Percentiles rank a stretch among this genome's conserved stretches.
phyloP scores from a whole-genome alignment of 2,329 filamentous ascomycete genomes.

The Plectosphaerella plurivora region DNA sequence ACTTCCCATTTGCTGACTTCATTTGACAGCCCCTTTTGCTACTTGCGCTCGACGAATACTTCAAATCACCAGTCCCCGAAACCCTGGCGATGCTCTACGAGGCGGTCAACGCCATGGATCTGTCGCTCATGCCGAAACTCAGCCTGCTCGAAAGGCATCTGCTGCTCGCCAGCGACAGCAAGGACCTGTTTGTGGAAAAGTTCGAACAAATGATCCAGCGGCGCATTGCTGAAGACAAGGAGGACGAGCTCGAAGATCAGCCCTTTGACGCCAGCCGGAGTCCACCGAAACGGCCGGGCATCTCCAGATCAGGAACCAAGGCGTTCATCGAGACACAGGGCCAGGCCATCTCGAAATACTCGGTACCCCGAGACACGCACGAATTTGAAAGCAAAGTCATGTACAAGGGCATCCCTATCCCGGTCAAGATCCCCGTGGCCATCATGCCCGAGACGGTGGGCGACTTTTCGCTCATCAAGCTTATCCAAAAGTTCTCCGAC shows the following conservation, averaged over 20 bases:
- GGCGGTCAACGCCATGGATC: constrained; percentile 92
- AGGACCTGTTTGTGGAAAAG: constrained; percentile 95
- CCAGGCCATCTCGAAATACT: constrained; percentile 56
- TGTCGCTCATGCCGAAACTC: constrained; percentile 85
- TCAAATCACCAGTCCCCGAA: constrained; percentile 82
- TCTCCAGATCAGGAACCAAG: constrained; percentile 59
- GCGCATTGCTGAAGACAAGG: constrained; percentile 63
- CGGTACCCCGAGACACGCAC: constrained; percentile 87
- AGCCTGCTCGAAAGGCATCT: constrained; percentile 81
- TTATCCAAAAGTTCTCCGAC: constrained; percentile 90
- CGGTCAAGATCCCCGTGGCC: constrained; percentile 92
- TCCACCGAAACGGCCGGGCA: constrained; percentile 40
- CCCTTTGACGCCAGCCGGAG: constrained; percentile 43
- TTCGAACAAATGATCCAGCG: constrained; percentile 92
- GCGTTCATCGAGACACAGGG: constrained; percentile 53
- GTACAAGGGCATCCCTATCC: constrained; percentile 95
- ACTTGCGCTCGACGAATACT: constrained; percentile 92
- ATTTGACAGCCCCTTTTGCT: constrained; percentile 70
- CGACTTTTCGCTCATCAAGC: constrained; percentile 94
- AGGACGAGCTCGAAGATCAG: constrained; percentile 35
- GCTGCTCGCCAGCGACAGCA: constrained; percentile 84
- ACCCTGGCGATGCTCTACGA: constrained; percentile 86
- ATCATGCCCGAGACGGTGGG: constrained; percentile 94
- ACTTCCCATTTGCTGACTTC: not conserved
- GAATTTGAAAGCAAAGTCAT: constrained; percentile 94